Base-by-base conservation (phyloP, 1,139 yeast genomes). In the Hemisphaericaspora lyxosophila region DNA sequence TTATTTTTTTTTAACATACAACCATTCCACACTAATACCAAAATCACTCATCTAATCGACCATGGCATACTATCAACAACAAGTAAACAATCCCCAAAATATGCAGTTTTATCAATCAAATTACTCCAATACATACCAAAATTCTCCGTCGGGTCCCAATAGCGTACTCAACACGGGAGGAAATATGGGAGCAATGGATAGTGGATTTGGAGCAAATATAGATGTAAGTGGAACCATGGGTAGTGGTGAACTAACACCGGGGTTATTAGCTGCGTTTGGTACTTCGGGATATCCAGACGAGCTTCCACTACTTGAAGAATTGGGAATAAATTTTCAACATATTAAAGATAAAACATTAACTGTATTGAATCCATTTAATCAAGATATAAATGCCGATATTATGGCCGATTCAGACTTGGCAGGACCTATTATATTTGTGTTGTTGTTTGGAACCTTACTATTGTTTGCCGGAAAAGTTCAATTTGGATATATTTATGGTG, bases 401-500 rank as follows among this genome's bases (percentile, higher is more conserved):
- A 80, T 89, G 82, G 82, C 83, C 37, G 97, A 92, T 59, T 78
- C 95, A 15, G 98, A 92, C 59, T 72, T 92, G 51, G 97, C 97
- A 0, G 99, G 99, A 0, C 98, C 99, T 1, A 75, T 92, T 31
- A 67, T 94, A 36, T 94, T 92, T 62, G 94, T 94, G 49, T 70
- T 92, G 40, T 62, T 89, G 41, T 90, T 90, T 59, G 98, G 97
- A n/a, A 76, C 89, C 1, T 79, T 85, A 45, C 66, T 94, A 37
- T 67, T 90, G 40, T 69, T 89, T 33, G 78, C 95, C 1, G 98
- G 99, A 11, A 92, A 90, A 57, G 88, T 90, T 14, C 97, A 92
- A 59, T 92, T 92, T 59, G 97, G 98, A 3, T 94, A 94, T 61
- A 87, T 92, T 39, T 92, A 92, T 55, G 98, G 98, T 19, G 95